phyloP scores from a whole-genome alignment of 345 rosid species.

The Citrus reticulata region DNA sequence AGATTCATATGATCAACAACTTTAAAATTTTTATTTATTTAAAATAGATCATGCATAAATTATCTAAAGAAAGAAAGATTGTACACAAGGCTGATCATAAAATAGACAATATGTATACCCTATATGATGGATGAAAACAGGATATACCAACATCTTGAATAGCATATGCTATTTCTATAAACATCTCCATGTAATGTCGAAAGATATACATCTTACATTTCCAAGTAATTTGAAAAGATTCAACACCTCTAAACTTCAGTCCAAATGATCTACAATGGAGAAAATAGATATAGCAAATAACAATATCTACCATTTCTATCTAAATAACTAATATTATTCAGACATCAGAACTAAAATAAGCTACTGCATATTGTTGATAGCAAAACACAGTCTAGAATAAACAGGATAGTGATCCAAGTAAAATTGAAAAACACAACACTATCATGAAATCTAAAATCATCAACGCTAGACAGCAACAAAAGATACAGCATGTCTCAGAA shows the following conservation, averaged over 20 bases:
- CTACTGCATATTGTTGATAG: neutral
- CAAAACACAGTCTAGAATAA: neutral
- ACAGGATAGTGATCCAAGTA: neutral
- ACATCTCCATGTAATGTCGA: neutral
- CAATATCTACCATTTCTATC: neutral
- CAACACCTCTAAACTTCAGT: neutral
- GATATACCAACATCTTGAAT: neutral
- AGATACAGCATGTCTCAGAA: neutral
- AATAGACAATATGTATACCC: neutral
- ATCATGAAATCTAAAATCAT: neutral
- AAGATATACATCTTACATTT: neutral
- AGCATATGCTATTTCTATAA: neutral
- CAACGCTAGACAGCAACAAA: neutral
- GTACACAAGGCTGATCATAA: neutral
- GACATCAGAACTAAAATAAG: neutral
- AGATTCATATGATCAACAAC: neutral
- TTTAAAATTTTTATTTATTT: neutral
- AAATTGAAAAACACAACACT: neutral
- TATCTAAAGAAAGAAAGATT: neutral
- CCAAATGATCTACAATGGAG: too few species aligned
- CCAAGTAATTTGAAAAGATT: neutral
- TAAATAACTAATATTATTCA: neutral
- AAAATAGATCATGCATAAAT: neutral
- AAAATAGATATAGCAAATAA: neutral
- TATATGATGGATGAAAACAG: neutral